Evolutionary conservation across 768 basidiomycete genomes (phyloP).

Genomic region (Mycena maculata): DNA sequence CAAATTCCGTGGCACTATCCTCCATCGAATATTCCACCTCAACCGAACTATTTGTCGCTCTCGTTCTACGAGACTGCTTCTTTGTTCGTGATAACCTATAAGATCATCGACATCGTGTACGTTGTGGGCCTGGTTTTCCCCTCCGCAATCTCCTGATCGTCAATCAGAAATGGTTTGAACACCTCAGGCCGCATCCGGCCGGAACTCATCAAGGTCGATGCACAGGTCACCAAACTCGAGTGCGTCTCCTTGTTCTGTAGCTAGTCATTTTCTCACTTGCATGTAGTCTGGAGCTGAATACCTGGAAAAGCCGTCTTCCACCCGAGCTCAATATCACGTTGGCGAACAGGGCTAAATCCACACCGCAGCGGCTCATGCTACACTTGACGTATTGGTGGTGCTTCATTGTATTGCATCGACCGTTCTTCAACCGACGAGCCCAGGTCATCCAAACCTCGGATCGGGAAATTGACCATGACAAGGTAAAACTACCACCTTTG

Average conservation of each 20-base stretch:
- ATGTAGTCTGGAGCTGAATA: slow-evolving; percentile 32
- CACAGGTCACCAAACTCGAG: slow-evolving; percentile 36
- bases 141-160: background rate
- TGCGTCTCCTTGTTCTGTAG: slow-evolving; percentile 1
- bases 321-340: slow-evolving; percentile 45
- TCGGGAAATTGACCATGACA: slow-evolving; percentile 30
- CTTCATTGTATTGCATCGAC: slow-evolving; percentile 52
- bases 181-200: slow-evolving; percentile 1
- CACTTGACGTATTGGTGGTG: slow-evolving; percentile 51
- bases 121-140: slow-evolving; percentile 11
- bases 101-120: slow-evolving; percentile 49
- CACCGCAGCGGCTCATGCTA: slow-evolving; percentile 47
- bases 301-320: slow-evolving; percentile 40
- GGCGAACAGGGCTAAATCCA: slow-evolving; percentile 37
- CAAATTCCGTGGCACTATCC: slow-evolving; percentile 46
- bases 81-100: slow-evolving; percentile 44
- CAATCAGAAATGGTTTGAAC: slow-evolving; percentile 15
- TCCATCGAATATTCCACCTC: slow-evolving; percentile 40
- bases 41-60: slow-evolving; percentile 38
- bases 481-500: slow-evolving; percentile 8
- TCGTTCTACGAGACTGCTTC: slow-evolving; percentile 47
- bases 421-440: slow-evolving; percentile 35
- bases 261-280: background rate
- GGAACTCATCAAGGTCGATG: slow-evolving; percentile 10
- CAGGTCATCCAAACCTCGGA: slow-evolving; percentile 7